phyloP scores from a whole-genome alignment of 768 basidiomycete genomes.

The Thelephora aurantiotincta region DNA sequence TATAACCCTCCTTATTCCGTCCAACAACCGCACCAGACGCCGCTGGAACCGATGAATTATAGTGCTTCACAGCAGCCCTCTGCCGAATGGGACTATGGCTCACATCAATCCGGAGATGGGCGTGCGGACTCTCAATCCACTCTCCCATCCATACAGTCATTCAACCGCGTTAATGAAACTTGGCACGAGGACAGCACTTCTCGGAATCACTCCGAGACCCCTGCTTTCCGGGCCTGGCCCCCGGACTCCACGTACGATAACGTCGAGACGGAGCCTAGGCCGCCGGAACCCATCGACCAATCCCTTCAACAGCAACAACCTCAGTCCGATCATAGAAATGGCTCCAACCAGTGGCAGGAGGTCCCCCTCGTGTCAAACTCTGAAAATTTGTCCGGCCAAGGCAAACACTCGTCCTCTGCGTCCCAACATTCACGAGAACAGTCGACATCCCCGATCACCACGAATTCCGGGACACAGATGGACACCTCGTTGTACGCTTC shows the following conservation, averaged over 20 bases:
- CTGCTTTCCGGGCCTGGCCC: background rate
- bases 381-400: background rate
- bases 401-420: background rate
- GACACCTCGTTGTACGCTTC: slow-evolving; percentile 19
- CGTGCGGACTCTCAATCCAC: background rate
- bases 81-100: background rate
- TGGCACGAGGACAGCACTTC: background rate
- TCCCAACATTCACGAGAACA: background rate
- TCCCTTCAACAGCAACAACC: background rate
- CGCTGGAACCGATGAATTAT: background rate
- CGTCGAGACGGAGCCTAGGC: background rate
- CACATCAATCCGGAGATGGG: background rate
- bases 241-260: background rate
- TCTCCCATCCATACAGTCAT: background rate
- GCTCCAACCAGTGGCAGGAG: background rate
- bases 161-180: background rate
- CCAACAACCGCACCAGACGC: background rate
- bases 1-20: background rate
- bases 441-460: slow-evolving; percentile 13
- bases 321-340: background rate
- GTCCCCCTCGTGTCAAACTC: background rate
- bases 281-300: background rate
- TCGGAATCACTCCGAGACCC: background rate
- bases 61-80: background rate
- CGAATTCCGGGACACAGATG: slow-evolving; percentile 18